These are phyloP conservation scores for Vaccinium corymbosum DNA, from an alignment of 148 eudicot species.

Conservation along the genomic window DNA sequence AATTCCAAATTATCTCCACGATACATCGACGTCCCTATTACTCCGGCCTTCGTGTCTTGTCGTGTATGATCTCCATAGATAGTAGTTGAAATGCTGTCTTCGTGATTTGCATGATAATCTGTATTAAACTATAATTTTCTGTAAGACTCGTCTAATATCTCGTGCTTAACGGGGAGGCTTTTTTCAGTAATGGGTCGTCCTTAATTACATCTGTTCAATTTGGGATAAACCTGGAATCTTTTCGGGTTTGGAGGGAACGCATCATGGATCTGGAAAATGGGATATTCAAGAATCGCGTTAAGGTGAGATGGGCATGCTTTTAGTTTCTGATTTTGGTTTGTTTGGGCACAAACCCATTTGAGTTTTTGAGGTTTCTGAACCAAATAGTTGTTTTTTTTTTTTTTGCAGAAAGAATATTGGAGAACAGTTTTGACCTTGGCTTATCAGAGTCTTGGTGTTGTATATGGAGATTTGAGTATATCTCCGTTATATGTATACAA, in stretches of 20 bases:
- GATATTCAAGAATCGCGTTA: slow-evolving; percentile 49
- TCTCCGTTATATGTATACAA: slow-evolving; percentile 85
- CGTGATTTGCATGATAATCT: not conserved
- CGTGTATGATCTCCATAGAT: slow-evolving; percentile 22
- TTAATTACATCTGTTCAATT: slow-evolving; percentile 29
- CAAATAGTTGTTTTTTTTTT: slow-evolving; percentile 6
- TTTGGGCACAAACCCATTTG: slow-evolving; percentile 8
- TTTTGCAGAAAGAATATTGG: slow-evolving; percentile 78
- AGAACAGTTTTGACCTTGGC: slow-evolving; percentile 74
- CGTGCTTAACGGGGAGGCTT: slow-evolving; percentile 25
- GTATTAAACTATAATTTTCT: slow-evolving; percentile 14
- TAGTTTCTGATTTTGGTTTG: not conserved
- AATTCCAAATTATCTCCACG: slow-evolving; percentile 2
- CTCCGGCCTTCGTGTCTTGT: slow-evolving; percentile 25
- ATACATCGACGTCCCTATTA: not conserved
- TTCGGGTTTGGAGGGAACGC: slow-evolving; percentile 30
- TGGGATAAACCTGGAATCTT: slow-evolving; percentile 31
- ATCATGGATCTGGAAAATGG: slow-evolving; percentile 93
- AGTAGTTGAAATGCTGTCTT: slow-evolving; percentile 31
- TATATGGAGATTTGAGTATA: slow-evolving; percentile 89
- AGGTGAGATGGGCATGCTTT: slow-evolving; percentile 42
- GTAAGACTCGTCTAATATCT: not conserved
- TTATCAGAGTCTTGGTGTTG: slow-evolving; percentile 90
- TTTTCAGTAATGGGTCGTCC: slow-evolving; percentile 33
- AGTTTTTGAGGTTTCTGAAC: not conserved